Conservation (phyloP, 495 filamentous ascomycete genomes). For the Parathielavia hyrcaniae region DNA sequence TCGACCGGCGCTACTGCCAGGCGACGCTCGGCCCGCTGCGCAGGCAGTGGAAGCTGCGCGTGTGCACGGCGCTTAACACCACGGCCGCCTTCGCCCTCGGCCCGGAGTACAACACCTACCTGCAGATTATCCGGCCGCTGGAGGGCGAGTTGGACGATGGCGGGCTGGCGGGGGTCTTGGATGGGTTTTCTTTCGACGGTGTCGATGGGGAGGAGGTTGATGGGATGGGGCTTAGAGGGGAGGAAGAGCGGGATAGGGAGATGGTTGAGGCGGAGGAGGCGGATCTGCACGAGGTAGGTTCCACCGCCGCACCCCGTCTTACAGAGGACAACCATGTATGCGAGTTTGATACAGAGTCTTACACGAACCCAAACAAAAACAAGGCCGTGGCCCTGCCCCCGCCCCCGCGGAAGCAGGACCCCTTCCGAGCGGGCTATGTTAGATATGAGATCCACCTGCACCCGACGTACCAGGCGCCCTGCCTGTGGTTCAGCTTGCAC, state of each 20-base stretch:
- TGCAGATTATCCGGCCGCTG: conserved; percentile 46
- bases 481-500: conserved; percentile 53
- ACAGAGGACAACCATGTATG: neutral
- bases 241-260: conserved; percentile 30
- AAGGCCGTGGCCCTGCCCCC: conserved; percentile 12
- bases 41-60: conserved; percentile 37
- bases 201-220: neutral
- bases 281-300: conserved; percentile 36
- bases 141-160: conserved; percentile 37
- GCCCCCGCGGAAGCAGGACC: neutral
- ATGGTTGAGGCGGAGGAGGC: conserved; percentile 44
- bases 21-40: conserved; percentile 46
- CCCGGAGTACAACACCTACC: conserved; percentile 36
- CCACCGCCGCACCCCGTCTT: neutral
- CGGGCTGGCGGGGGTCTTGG: conserved; percentile 39
- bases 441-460: conserved; percentile 56
- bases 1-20: conserved; percentile 50
- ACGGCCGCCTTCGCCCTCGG: conserved; percentile 22
- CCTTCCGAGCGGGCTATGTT: conserved; percentile 36
- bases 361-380: conserved; percentile 7
- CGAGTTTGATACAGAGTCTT: neutral
- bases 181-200: conserved; percentile 32
- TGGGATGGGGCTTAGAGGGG: conserved; percentile 43
- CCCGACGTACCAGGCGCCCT: conserved; percentile 52
- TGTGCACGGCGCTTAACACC: conserved; percentile 34